These are phyloP conservation scores for Cladochytrium replicatum DNA, from an alignment of 192 early-diverging fungal species.

Conservation along the genomic window DNA sequence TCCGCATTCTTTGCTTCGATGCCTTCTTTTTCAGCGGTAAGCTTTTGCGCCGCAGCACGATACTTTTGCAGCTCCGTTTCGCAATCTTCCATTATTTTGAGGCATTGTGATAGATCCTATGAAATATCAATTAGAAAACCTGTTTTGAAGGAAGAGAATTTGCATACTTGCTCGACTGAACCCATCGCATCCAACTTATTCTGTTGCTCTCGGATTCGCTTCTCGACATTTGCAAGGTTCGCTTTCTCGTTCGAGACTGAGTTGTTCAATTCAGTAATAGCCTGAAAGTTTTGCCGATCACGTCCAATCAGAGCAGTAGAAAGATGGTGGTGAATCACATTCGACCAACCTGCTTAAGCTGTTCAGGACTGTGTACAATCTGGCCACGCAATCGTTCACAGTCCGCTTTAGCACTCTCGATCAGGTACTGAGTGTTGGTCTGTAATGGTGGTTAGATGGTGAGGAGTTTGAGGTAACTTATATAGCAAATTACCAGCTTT, in stretches of 20 bases:
- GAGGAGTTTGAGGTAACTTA: neutral
- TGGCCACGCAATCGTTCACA: slow-evolving; percentile 43
- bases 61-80: slow-evolving; percentile 40
- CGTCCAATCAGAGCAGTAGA: too few relatives aligned
- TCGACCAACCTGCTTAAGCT: slow-evolving; percentile 46
- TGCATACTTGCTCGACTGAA: slow-evolving; percentile 30
- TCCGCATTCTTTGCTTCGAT: slow-evolving; percentile 27
- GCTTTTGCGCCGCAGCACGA: slow-evolving; percentile 25
- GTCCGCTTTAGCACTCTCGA: slow-evolving; percentile 40
- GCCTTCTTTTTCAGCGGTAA: slow-evolving; percentile 26
- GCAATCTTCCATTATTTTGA: slow-evolving; percentile 56
- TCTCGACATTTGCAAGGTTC: slow-evolving; percentile 33
- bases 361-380: slow-evolving; percentile 67
- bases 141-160: slow-evolving; percentile 1
- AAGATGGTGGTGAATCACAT: neutral
- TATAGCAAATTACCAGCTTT: slow-evolving; percentile 30
- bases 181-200: slow-evolving; percentile 45
- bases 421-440: slow-evolving; percentile 40
- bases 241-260: slow-evolving; percentile 31
- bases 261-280: slow-evolving; percentile 48
- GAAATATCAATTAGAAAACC: slow-evolving; percentile 7
- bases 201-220: slow-evolving; percentile 42
- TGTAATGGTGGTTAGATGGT: slow-evolving; percentile 5
- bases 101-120: slow-evolving; percentile 44
- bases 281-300: slow-evolving; percentile 5